phyloP scores from a whole-genome alignment of 495 filamentous ascomycete genomes.

The Lepraria neglecta region DNA sequence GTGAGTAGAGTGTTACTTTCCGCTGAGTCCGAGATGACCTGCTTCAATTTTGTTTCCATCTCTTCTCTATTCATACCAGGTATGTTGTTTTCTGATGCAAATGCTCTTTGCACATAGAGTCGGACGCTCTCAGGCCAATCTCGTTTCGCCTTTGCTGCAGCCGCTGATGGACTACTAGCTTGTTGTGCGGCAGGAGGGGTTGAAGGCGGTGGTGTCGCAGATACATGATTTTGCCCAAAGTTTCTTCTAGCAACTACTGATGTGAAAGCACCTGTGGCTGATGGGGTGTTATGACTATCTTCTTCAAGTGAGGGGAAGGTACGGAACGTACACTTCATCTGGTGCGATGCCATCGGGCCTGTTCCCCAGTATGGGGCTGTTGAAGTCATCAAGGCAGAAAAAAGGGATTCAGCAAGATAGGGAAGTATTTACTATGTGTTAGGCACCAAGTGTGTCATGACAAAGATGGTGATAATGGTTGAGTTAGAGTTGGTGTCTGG shows the following conservation, averaged over 20 bases:
- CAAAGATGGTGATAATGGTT: background rate
- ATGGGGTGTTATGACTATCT: slow-evolving; percentile 4
- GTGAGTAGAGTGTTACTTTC: slow-evolving; percentile 59
- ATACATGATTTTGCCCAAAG: slow-evolving; percentile 28
- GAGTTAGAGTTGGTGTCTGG: background rate
- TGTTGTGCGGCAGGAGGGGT: slow-evolving; percentile 24
- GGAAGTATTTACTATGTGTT: background rate
- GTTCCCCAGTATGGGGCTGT: slow-evolving; percentile 10
- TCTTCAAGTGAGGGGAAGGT: slow-evolving; percentile 2
- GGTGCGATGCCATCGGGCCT: slow-evolving; percentile 8
- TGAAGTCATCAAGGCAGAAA: slow-evolving; percentile 10
- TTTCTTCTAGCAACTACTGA: slow-evolving; percentile 34
- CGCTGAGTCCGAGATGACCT: slow-evolving; percentile 74
- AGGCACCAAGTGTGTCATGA: background rate
- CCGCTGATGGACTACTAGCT: slow-evolving; percentile 28
- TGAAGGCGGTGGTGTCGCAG: slow-evolving; percentile 20
- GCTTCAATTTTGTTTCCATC: slow-evolving; percentile 77
- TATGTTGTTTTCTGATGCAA: slow-evolving; percentile 63
- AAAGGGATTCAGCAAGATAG: background rate
- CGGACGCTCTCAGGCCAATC: slow-evolving; percentile 73
- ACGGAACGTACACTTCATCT: slow-evolving; percentile 16
- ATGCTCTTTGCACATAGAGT: slow-evolving; percentile 75
- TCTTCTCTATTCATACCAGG: slow-evolving; percentile 57
- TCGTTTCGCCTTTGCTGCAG: slow-evolving; percentile 45
- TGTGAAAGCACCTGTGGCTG: slow-evolving; percentile 26